Evolutionary conservation across 768 basidiomycete species (phyloP).

Genomic region (Podaxis carcinomalis): DNA sequence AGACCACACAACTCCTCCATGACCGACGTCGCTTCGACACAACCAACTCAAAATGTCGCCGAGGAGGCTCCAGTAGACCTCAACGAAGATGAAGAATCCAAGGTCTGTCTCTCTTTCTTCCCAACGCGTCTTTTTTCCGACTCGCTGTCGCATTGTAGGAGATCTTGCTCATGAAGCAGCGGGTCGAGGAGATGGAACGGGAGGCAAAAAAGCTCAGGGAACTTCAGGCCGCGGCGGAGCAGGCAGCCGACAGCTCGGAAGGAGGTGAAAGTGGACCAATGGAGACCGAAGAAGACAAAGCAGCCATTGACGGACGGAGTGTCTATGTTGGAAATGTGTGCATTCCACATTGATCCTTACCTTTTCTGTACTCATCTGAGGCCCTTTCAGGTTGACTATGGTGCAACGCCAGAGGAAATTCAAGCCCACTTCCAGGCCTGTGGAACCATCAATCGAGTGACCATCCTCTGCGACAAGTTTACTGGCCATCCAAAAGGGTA

Average conservation of each 20-base stretch:
- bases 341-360: slow-evolving; percentile 24
- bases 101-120: slow-evolving; percentile 32
- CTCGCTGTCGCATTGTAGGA: slow-evolving; percentile 44
- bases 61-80: slow-evolving; percentile 45
- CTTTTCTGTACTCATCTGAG: slow-evolving; percentile 10
- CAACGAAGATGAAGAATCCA: slow-evolving; percentile 61
- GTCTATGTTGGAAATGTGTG: slow-evolving; percentile 95
- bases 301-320: slow-evolving; percentile 78
- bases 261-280: slow-evolving; percentile 45
- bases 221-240: slow-evolving; percentile 74
- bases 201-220: slow-evolving; percentile 87
- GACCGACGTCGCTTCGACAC: slow-evolving; percentile 49
- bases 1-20: slow-evolving; percentile 22
- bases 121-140: slow-evolving; percentile 15
- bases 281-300: slow-evolving; percentile 84
- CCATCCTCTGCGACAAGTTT: slow-evolving; percentile 99
- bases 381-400: slow-evolving; percentile 82
- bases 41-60: slow-evolving; percentile 30
- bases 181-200: slow-evolving; percentile 90
- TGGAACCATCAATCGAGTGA: slow-evolving; percentile 97
- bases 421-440: slow-evolving; percentile 97
- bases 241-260: slow-evolving; percentile 44
- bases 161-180: slow-evolving; percentile 86
- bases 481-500: slow-evolving; percentile 99
- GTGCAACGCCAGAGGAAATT: slow-evolving; percentile 96